Evolutionary conservation across 176 grass and related monocot genomes (phyloP), one percentile per base, ranked within the genome.

Genomic region (Leersia perrieri): DNA sequence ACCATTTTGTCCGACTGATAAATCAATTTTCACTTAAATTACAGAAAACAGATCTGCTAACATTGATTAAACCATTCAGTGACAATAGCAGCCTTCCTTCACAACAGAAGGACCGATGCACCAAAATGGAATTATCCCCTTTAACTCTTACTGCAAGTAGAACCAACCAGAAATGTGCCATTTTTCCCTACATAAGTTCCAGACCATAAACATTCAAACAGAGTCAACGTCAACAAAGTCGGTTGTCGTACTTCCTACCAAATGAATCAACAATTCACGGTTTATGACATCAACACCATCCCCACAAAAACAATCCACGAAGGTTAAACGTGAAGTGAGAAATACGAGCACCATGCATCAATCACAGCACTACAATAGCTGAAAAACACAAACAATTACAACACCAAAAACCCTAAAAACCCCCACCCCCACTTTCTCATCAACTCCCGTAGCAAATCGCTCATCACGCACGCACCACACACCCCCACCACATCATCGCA

Each of bases 321-420:
- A 22, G 5, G 55, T 41, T 16, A 66, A 45, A 34, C 39, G 55
- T 70, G 27, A 26, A 65, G 7, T 18, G 33, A 1, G 66, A 58
- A 76, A 5, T 30, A 85, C 49, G 61, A 3, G 34, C 61, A n/a
- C n/a, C n/a, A 33, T 27, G 10, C 15, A 5, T 38, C 51, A 45
- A 87, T 34, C 22, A 18, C 13, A 65, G 20, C 27, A 58, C 20
- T 16, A 34, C 0, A n/a, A n/a, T n/a, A 27, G 51, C 27, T 57
- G 34, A 57, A 60, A 61, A 28, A n/a, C n/a, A n/a, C n/a, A n/a
- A n/a, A n/a, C n/a, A n/a, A n/a, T n/a, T n/a, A n/a, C 33, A 36
- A 70, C 66, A 39, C 82, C 44, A 65, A 75, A 58, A 65, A 38
- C 76, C 83, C 11, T 18, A 80, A 3, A 33, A 55, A n/a, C n/a